These are phyloP conservation scores for Picochlorum sp. DNA, from an alignment of 139 green algal genomes.

Conservation along the genomic window DNA sequence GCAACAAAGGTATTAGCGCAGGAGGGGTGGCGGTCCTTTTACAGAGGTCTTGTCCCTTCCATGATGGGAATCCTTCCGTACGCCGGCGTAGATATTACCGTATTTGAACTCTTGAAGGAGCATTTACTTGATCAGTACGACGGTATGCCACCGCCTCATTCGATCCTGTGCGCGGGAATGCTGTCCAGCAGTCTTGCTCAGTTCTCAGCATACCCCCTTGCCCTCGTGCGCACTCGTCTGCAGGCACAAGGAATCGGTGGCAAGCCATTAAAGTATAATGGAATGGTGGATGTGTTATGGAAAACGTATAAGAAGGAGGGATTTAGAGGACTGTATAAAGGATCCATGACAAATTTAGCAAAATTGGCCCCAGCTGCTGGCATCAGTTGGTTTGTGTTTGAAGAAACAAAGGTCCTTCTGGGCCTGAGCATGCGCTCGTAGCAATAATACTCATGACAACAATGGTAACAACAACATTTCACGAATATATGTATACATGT, in stretches of 20 bases:
- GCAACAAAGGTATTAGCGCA: conserved; percentile 38
- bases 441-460: not conserved
- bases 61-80: conserved; percentile 85
- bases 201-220: conserved; percentile 76
- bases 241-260: conserved; percentile 59
- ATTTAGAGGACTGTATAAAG: conserved; percentile 69
- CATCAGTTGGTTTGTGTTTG: conserved; percentile 82
- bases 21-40: conserved; percentile 69
- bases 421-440: conserved; percentile 46
- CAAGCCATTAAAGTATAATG: conserved; percentile 55
- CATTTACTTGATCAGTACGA: conserved; percentile 63
- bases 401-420: conserved; percentile 66
- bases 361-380: conserved; percentile 81
- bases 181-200: conserved; percentile 68
- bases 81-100: conserved; percentile 77
- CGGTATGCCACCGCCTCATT: conserved; percentile 45
- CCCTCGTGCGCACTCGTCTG: conserved; percentile 72
- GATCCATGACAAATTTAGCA: conserved; percentile 75
- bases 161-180: conserved; percentile 75
- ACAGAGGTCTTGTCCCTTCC: conserved; percentile 65
- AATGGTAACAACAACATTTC: not conserved
- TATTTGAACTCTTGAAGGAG: conserved; percentile 82
- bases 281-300: conserved; percentile 69
- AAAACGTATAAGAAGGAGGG: conserved; percentile 64
- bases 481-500: too few relatives aligned